These are phyloP conservation scores for Backusella macrospora DNA, from an alignment of 192 early-diverging fungal species.

Conservation along the genomic window DNA sequence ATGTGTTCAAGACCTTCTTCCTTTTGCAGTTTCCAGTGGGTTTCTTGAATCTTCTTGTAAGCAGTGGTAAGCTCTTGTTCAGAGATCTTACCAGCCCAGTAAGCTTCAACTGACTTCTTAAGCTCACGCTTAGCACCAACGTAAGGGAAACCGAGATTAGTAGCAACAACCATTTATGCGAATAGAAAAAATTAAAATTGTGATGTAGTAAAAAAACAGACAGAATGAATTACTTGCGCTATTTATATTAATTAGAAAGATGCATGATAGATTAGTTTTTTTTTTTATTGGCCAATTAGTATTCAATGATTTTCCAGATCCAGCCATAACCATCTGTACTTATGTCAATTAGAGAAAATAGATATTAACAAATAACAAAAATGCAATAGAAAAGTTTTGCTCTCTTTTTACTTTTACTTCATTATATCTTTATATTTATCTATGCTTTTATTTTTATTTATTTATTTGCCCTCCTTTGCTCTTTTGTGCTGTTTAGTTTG, in stretches of 20 bases:
- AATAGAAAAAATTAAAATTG: neutral
- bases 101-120: constrained; percentile 93
- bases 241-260: constrained; percentile 2
- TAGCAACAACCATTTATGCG: constrained; percentile 42
- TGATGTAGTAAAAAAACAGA: constrained; percentile 8
- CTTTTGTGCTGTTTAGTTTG: neutral
- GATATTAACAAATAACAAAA: neutral
- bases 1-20: constrained; percentile 79
- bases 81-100: constrained; percentile 89
- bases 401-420: neutral
- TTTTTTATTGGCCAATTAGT: neutral
- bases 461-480: neutral
- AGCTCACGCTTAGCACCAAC: constrained; percentile 95
- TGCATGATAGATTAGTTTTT: neutral
- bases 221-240: neutral
- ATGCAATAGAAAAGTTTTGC: neutral
- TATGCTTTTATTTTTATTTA: neutral
- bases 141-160: constrained; percentile 84
- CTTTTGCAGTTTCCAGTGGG: constrained; percentile 68
- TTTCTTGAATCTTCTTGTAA: constrained; percentile 73
- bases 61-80: constrained; percentile 67
- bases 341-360: neutral
- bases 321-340: neutral
- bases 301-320: neutral
- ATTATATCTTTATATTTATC: neutral